A percentile compares a stretch with the other conserved stretches of the same genome.
Conservation (phyloP, 179 eudicot genomes). For the Heliamphora pulchella region DNA sequence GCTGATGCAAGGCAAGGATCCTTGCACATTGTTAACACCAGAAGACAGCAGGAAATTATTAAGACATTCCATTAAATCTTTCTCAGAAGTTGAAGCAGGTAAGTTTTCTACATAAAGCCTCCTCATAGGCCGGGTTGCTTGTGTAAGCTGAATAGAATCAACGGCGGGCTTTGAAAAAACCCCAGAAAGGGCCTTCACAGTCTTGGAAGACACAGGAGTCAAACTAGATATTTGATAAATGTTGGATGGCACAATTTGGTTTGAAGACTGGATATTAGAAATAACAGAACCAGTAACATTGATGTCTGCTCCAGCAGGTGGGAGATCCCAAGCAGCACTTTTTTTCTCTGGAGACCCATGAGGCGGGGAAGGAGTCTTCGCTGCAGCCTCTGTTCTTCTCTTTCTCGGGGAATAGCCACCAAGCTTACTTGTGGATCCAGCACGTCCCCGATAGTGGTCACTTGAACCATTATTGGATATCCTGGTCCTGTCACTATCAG, state of each 20-base stretch:
- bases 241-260: constrained; percentile 37
- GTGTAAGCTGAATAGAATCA: constrained; percentile 88
- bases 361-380: constrained; percentile 78
- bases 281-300: constrained; percentile 24
- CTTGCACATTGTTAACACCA: constrained; percentile 60
- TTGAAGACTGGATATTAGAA: constrained; percentile 32
- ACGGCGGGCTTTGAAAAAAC: constrained; percentile 31
- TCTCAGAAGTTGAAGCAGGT: constrained; percentile 73
- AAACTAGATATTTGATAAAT: constrained; percentile 32
- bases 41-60: constrained; percentile 56
- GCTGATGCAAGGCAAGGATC: constrained; percentile 82
- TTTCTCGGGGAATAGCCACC: constrained; percentile 98
- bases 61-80: constrained; percentile 64
- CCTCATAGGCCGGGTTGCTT: constrained; percentile 96
- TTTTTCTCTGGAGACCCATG: constrained; percentile 74
- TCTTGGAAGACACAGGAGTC: constrained; percentile 34
- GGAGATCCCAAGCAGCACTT: constrained; percentile 69
- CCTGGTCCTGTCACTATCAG: constrained; percentile 55
- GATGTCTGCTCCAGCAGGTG: constrained; percentile 38
- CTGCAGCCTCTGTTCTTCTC: constrained; percentile 79
- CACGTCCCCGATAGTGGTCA: constrained; percentile 48
- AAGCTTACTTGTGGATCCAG: constrained; percentile 61
- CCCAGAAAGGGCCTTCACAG: constrained; percentile 37
- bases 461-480: constrained; percentile 48
- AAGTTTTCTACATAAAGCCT: constrained; percentile 87